Base-by-base conservation (phyloP, 228 moss, liverwort and hornwort genomes). In the Sphagnum fallax region DNA sequence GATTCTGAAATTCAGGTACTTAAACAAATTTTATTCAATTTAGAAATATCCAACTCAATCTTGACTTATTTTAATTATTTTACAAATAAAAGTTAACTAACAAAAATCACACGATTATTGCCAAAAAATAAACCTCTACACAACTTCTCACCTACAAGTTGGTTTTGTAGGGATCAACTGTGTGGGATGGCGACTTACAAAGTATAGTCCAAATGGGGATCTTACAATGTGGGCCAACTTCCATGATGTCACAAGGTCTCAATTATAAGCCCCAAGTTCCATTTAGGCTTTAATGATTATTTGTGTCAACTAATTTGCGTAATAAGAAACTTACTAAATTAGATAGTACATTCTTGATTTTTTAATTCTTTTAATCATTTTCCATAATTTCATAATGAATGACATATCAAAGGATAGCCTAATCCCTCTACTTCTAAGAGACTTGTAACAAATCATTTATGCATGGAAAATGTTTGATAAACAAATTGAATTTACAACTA, bases 101-200 rank as follows among this genome's bases (percentile, higher is more conserved):
- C 32, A 32, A 32, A 32, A 2, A 32, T 32, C 32, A 32, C 32
- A 32, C 32, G 4, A 8, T 7, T 16, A 64, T 64, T 10, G 7
- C 7, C 4, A 16, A 8, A 8, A 3, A 8, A 64, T 5, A 1
- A 4, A 8, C 47, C 9, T n/a, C 3, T 16, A 64, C 1, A 55
- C 55, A 8, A 16, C 63, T 1, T 64, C 16, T 64, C 47, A 48
- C 16, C 63, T 64, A 9, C 58, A 58, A 58, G 55, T 8, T 55
- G 55, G 12, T 8, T 55, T 12, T 55, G 55, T 12, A 55, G 84
- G 53, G 74, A 4, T 62, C 81, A 67, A 70, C 57, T 6, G 59
- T 77, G 11, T 88, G 88, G 88, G 88, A 88, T 60, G 88, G 88
- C 51, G 88, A 88, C 67, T 82, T 88, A 18, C 84, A 84, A 51